A percentile compares a stretch with the other conserved stretches of the same genome.
Conservation (phyloP, 1,284 basidiomycete species). For the Fomitiporia mediterranea region DNA sequence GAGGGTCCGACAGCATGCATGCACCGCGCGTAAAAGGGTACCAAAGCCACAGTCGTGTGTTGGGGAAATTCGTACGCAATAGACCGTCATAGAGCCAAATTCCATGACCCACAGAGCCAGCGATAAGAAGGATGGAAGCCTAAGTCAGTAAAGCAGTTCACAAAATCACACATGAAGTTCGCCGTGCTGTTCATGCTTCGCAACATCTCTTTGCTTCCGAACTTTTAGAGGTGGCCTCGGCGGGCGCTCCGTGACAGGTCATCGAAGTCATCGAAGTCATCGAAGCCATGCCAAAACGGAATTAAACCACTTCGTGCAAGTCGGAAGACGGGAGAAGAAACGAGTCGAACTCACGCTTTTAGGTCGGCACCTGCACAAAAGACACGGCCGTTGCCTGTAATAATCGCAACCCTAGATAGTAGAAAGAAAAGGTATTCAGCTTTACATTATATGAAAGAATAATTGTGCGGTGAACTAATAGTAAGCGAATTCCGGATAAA, state of each 20-base stretch:
- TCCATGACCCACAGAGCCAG: neutral
- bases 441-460: no score
- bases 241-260: neutral
- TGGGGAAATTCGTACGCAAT: neutral
- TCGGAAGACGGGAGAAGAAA: neutral
- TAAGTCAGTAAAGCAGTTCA: neutral
- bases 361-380: slow-evolving; percentile 85
- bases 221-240: neutral
- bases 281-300: neutral
- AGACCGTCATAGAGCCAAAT: neutral
- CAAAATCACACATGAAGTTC: neutral
- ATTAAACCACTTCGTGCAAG: neutral
- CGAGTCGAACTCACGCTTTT: slow-evolving; percentile 47
- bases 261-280: neutral
- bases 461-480: no score
- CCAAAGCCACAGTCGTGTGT: neutral
- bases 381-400: slow-evolving; percentile 71
- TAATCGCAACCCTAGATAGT: slow-evolving; percentile 59
- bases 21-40: neutral
- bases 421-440: slow-evolving; percentile 7
- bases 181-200: neutral
- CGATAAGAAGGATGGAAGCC: neutral
- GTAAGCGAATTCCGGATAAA: no score
- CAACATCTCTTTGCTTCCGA: neutral
- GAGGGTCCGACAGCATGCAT: neutral